These are phyloP conservation scores for Aspergillus sp. DNA, from an alignment of 2,329 filamentous ascomycete species.

Conservation along the genomic window DNA sequence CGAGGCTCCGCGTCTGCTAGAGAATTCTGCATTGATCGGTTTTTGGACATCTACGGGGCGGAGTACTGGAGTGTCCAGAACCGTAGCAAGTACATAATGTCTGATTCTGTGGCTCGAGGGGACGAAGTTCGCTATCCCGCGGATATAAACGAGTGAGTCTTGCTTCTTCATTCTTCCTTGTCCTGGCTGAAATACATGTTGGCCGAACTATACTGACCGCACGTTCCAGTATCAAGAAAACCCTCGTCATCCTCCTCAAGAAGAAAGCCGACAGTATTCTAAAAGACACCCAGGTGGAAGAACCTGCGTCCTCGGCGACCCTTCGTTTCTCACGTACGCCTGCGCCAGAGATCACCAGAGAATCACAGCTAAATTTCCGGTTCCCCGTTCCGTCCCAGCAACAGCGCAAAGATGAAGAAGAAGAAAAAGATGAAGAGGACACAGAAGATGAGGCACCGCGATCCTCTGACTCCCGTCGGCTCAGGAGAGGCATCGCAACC, in stretches of 20 bases:
- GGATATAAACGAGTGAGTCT: constrained; percentile 20
- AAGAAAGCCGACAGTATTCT: constrained; percentile 15
- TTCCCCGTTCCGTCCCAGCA: not conserved
- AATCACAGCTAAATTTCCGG: not conserved
- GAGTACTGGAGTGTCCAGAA: constrained; percentile 24
- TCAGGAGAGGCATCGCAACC: not conserved
- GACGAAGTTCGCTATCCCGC: constrained; percentile 20
- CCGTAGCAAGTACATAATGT: constrained; percentile 19
- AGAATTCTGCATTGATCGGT: constrained; percentile 14
- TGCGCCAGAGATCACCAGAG: not conserved
- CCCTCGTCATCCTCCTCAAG: constrained; percentile 18
- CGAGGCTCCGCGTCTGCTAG: constrained; percentile 4
- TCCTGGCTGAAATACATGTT: not conserved
- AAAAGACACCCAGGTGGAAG: not conserved
- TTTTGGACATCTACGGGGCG: constrained; percentile 18
- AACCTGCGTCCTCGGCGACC: not conserved
- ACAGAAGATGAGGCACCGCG: not conserved
- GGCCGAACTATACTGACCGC: not conserved
- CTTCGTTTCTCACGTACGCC: not conserved
- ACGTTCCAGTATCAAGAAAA: constrained; percentile 12
- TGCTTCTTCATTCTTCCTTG: not conserved
- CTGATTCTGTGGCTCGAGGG: constrained; percentile 17
- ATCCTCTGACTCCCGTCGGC: not conserved
- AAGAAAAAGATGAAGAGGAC: not conserved
- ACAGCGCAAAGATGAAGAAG: not conserved